Evolutionary conservation across 345 rosid species (phyloP).

Genomic region (Barbarea vulgaris): DNA sequence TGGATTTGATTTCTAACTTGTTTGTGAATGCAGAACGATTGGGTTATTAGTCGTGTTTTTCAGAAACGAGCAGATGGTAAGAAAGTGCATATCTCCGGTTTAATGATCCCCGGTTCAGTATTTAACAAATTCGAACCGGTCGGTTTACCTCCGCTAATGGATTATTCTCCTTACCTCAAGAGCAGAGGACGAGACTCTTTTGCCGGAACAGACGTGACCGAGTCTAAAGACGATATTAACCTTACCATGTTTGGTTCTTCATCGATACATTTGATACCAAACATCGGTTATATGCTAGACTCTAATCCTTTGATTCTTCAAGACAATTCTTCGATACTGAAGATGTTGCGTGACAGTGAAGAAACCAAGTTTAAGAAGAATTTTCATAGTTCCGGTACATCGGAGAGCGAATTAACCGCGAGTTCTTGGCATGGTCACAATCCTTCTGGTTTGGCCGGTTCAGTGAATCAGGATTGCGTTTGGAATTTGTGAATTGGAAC

Average conservation of each 20-base stretch:
- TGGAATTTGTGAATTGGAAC: constrained; percentile 50
- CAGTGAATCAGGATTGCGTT: constrained; percentile 40
- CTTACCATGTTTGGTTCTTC: constrained; percentile 36
- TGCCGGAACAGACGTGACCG: constrained; percentile 17
- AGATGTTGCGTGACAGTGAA: constrained; percentile 48
- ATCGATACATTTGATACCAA: constrained; percentile 44
- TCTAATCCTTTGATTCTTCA: constrained; percentile 44
- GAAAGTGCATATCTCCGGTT: constrained; percentile 48
- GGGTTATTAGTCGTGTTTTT: constrained; percentile 73
- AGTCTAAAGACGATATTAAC: constrained; percentile 34
- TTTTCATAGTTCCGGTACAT: constrained; percentile 24
- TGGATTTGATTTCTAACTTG: background rate
- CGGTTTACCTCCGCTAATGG: constrained; percentile 60
- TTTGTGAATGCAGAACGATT: constrained; percentile 59
- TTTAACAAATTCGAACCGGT: constrained; percentile 28
- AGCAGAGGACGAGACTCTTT: constrained; percentile 23
- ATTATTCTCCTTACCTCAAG: constrained; percentile 43
- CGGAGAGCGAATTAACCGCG: constrained; percentile 35
- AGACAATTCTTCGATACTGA: constrained; percentile 50
- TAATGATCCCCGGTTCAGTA: constrained; percentile 36
- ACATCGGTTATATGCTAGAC: constrained; percentile 35
- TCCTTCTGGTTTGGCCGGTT: constrained; percentile 36
- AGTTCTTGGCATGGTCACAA: constrained; percentile 18
- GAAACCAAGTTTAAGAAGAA: constrained; percentile 23
- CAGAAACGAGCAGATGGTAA: constrained; percentile 58